Conservation (phyloP, 1,284 basidiomycete genomes). For the Leccinum solheimii region DNA sequence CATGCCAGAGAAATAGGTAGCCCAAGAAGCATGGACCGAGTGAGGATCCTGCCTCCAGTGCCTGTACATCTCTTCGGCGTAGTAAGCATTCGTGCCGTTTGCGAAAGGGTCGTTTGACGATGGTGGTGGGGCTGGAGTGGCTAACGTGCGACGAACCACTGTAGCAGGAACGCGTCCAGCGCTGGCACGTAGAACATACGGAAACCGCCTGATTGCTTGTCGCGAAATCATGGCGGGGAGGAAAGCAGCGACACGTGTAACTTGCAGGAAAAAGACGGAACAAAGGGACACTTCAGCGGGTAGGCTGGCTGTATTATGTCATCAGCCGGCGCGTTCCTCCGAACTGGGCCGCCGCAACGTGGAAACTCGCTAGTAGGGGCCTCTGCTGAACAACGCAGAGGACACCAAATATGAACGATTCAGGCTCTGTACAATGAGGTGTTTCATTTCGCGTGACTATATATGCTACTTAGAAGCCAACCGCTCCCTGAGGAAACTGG, state of each 20-base stretch:
- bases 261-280: background rate
- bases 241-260: background rate
- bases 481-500: background rate
- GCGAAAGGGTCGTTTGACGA: slow-evolving; percentile 82
- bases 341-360: slow-evolving; percentile 3
- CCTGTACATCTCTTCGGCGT: slow-evolving; percentile 95
- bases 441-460: background rate
- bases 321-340: background rate
- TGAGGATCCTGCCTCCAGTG: slow-evolving; percentile 89
- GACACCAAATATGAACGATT: slow-evolving; percentile 5
- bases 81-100: slow-evolving; percentile 91
- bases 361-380: background rate
- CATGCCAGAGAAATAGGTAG: slow-evolving; percentile 92
- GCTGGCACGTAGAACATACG: slow-evolving; percentile 22
- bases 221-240: slow-evolving; percentile 31
- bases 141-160: slow-evolving; percentile 37
- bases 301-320: slow-evolving; percentile 19
- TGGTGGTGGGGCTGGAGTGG: slow-evolving; percentile 53
- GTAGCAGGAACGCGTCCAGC: slow-evolving; percentile 14
- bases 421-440: background rate
- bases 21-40: slow-evolving; percentile 95
- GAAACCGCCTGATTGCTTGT: slow-evolving; percentile 34
- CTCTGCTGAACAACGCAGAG: background rate
- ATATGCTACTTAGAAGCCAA: slow-evolving; percentile 7
- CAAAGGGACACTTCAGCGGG: slow-evolving; percentile 4